These are phyloP conservation scores for Lentithecium fluviatile DNA, from an alignment of 495 filamentous ascomycete species.

Conservation along the genomic window DNA sequence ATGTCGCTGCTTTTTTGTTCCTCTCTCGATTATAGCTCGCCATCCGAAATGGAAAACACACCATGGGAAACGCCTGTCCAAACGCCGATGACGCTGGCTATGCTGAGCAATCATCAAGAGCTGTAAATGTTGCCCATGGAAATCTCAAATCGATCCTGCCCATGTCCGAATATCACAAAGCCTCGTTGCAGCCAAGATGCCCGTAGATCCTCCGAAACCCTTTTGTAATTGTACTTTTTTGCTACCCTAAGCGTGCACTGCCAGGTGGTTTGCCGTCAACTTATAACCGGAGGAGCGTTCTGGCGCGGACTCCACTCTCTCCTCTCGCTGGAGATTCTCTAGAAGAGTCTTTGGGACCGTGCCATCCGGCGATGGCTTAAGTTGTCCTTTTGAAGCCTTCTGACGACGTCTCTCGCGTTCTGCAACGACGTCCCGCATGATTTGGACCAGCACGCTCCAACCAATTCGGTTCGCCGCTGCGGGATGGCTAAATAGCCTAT, in stretches of 20 bases:
- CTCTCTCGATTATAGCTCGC: slow-evolving; percentile 8
- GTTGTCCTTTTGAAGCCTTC: slow-evolving; percentile 27
- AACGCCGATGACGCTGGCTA: slow-evolving; percentile 12
- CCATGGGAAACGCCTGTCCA: slow-evolving; percentile 3
- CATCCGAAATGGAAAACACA: slow-evolving; percentile 2
- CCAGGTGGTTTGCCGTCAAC: slow-evolving; percentile 1
- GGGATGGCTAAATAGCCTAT: slow-evolving; percentile 55
- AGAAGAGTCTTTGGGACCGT: slow-evolving; percentile 26
- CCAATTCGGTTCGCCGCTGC: slow-evolving; percentile 48
- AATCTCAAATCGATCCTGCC: too few species aligned
- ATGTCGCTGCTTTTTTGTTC: slow-evolving; percentile 21
- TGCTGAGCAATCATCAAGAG: slow-evolving; percentile 10
- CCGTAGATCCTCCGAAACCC: slow-evolving; percentile 4
- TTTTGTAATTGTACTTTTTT: neutral
- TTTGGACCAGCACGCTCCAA: slow-evolving; percentile 48
- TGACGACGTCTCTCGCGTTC: slow-evolving; percentile 55
- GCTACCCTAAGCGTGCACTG: neutral
- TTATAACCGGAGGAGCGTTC: slow-evolving; percentile 15
- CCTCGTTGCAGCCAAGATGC: too few species aligned
- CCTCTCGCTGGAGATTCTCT: slow-evolving; percentile 44
- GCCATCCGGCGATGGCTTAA: slow-evolving; percentile 14
- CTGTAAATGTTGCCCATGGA: neutral
- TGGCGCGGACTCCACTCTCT: slow-evolving; percentile 37
- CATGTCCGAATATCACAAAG: too few species aligned
- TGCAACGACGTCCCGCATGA: slow-evolving; percentile 55